phyloP scores from a whole-genome alignment of 1,284 basidiomycete genomes.

The Bjerkandera adusta region DNA sequence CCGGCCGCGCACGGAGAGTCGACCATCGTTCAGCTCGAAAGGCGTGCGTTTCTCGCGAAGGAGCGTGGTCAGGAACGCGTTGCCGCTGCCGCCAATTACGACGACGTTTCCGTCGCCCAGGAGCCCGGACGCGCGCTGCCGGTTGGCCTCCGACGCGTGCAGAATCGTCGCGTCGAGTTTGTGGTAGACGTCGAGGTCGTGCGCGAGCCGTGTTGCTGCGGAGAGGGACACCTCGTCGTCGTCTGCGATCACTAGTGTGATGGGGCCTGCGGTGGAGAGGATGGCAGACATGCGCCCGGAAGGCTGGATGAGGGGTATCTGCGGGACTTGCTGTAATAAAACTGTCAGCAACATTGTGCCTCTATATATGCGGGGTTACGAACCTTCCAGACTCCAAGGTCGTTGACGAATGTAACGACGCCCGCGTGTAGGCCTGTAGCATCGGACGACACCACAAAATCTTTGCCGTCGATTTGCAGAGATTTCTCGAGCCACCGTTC shows the following conservation, averaged over 20 bases:
- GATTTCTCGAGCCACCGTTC: not conserved
- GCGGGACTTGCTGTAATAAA: too few relatives aligned
- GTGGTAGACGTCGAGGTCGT: conserved; percentile 69
- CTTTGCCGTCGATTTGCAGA: conserved; percentile 5
- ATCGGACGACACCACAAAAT: too few relatives aligned
- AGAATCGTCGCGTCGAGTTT: conserved; percentile 66
- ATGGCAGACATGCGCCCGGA: conserved; percentile 64
- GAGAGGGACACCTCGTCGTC: conserved; percentile 29
- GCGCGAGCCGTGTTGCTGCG: conserved; percentile 62
- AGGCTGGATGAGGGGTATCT: conserved; percentile 25
- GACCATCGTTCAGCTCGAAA: conserved; percentile 27
- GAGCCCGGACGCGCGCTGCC: conserved; percentile 10
- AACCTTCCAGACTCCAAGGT: conserved; percentile 18
- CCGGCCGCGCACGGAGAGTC: conserved; percentile 19
- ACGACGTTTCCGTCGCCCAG: conserved; percentile 54
- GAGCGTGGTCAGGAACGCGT: conserved; percentile 18
- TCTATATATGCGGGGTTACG: not conserved
- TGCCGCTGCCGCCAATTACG: conserved; percentile 40
- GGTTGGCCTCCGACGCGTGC: conserved; percentile 39
- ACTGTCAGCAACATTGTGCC: too few relatives aligned
- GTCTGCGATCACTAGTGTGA: conserved; percentile 57
- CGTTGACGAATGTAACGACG: not conserved
- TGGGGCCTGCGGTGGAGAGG: conserved; percentile 48
- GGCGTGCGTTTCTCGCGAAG: conserved; percentile 26
- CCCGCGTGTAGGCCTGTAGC: not conserved